Percentiles rank a stretch among this genome's conserved stretches.
These are phyloP conservation scores for Penicillium sp. DNA, from an alignment of 2,329 filamentous ascomycete species.

Conservation along the genomic window DNA sequence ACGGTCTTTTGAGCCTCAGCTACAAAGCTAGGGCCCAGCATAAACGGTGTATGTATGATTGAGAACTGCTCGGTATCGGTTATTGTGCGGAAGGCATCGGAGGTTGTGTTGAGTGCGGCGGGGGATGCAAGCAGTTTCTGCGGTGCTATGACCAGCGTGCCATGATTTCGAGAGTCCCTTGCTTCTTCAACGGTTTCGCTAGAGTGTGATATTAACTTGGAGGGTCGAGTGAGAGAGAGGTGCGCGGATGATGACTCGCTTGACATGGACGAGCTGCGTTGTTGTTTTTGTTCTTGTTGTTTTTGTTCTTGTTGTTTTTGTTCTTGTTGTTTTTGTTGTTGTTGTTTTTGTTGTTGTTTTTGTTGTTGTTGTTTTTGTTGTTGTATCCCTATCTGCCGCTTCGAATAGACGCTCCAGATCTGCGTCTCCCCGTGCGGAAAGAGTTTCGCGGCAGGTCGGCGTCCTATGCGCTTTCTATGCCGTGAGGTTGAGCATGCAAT, in stretches of 20 bases:
- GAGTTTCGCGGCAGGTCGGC: slow-evolving; percentile 17
- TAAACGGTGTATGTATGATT: slow-evolving; percentile 27
- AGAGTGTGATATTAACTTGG: slow-evolving; percentile 9
- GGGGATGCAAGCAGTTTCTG: slow-evolving; percentile 22
- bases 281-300: no score
- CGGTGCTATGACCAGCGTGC: slow-evolving; percentile 11
- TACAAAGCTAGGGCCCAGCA: slow-evolving; percentile 23
- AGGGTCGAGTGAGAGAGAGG: slow-evolving; percentile 11
- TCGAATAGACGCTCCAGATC: slow-evolving; percentile 19
- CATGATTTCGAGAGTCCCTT: slow-evolving; percentile 3
- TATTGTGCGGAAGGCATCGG: slow-evolving; percentile 25
- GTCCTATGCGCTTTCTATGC: slow-evolving; percentile 21
- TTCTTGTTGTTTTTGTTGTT: no score
- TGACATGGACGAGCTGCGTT: no score
- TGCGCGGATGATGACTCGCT: no score
- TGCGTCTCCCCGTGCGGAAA: slow-evolving; percentile 21
- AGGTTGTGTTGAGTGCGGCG: slow-evolving; percentile 16
- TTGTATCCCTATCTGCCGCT: no score
- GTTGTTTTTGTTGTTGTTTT: no score
- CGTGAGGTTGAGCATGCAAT: slow-evolving; percentile 20
- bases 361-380: no score
- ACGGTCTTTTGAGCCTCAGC: slow-evolving; percentile 20
- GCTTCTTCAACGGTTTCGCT: slow-evolving; percentile 2
- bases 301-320: no score
- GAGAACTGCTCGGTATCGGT: slow-evolving; percentile 24